Evolutionary conservation across 148 eudicot genomes (phyloP).

Genomic region (Linanthus parryae): DNA sequence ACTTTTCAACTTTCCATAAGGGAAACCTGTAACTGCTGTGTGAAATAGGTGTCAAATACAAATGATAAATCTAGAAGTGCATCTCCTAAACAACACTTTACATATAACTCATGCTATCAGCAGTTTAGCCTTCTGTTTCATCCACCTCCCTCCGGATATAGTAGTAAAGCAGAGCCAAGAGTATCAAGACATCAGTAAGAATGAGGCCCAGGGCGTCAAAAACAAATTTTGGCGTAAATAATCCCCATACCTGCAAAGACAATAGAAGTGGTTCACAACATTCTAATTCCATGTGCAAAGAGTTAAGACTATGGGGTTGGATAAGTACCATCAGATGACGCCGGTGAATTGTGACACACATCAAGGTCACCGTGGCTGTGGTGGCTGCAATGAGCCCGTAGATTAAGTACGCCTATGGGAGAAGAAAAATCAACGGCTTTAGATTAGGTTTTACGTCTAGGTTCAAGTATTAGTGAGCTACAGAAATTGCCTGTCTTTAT

Average conservation of each 20-base stretch:
- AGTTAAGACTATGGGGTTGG: neutral
- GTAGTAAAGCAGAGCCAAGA: slow-evolving; percentile 64
- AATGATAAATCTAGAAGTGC: too few relatives aligned
- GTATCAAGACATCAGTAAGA: slow-evolving; percentile 55
- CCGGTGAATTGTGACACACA: slow-evolving; percentile 85
- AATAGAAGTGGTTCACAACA: neutral
- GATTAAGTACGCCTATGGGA: slow-evolving; percentile 59
- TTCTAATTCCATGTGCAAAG: neutral
- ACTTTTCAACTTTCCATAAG: too few relatives aligned
- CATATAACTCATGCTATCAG: too few relatives aligned
- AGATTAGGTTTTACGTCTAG: too few relatives aligned
- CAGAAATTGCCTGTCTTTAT: neutral
- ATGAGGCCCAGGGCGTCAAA: slow-evolving; percentile 83
- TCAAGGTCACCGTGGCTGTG: slow-evolving; percentile 45
- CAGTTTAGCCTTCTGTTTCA: too few relatives aligned
- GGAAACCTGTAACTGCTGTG: too few relatives aligned
- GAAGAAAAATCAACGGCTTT: neutral
- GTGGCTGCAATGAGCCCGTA: slow-evolving; percentile 62
- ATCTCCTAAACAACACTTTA: too few relatives aligned
- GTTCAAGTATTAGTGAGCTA: neutral
- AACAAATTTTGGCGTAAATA: slow-evolving; percentile 94
- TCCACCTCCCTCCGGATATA: too few relatives aligned
- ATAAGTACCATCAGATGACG: slow-evolving; percentile 95
- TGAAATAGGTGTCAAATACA: too few relatives aligned
- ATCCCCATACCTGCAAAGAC: slow-evolving; percentile 92